A percentile compares a stretch with the other conserved stretches of the same genome.
Evolutionary conservation across 2,329 filamentous ascomycete genomes (phyloP).

Genomic region (Pestalotiopsis sp.): DNA sequence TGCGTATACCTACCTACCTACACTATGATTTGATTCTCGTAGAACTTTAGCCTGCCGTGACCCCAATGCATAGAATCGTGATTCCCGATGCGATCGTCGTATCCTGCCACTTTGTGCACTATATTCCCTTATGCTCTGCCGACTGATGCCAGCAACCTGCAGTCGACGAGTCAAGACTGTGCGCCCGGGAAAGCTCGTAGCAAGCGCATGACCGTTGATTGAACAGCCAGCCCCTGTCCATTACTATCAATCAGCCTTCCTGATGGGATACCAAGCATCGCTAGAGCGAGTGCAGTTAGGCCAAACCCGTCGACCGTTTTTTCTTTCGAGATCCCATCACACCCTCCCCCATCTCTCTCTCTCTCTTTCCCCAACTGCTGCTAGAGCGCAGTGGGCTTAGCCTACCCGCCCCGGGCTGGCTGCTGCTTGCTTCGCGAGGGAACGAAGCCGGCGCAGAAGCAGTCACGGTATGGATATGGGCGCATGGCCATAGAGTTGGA

Average conservation of each 20-base stretch:
- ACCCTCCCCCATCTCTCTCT: neutral
- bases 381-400: slow-evolving; percentile 1
- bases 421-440: neutral
- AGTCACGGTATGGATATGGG: neutral
- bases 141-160: slow-evolving; percentile 4
- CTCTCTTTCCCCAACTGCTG: neutral
- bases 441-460: neutral
- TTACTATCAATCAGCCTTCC: too few species aligned
- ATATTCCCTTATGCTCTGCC: slow-evolving; percentile 3
- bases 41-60: too few species aligned
- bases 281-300: too few species aligned
- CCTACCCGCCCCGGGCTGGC: neutral
- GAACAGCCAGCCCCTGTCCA: neutral
- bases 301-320: too few species aligned
- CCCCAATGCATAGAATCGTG: neutral
- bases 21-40: neutral
- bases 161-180: neutral
- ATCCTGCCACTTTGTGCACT: neutral
- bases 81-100: neutral
- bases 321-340: too few species aligned
- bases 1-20: neutral
- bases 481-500: slow-evolving; percentile 6
- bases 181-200: neutral
- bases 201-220: neutral
- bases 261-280: too few species aligned